Evolutionary conservation across 192 early-diverging fungal species (phyloP), one percentile per base, ranked within the genome.

Genomic region (Spinellus fusiger): DNA sequence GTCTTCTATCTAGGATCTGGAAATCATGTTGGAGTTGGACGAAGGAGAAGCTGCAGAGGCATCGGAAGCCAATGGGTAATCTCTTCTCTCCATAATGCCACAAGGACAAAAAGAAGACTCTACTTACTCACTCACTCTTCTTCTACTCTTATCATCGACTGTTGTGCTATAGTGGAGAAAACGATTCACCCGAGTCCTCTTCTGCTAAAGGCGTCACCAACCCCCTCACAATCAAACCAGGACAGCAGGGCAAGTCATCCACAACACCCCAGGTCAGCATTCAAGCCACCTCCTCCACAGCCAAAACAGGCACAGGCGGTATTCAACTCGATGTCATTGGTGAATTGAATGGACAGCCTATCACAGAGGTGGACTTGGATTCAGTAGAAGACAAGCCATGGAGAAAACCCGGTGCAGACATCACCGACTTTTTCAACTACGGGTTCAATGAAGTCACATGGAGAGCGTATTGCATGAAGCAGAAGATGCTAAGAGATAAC

Each of bases 361-460:
- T 98, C 50, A 91, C 79, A 68, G 93, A 94, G 52, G 86, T 93
- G 10, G 95, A 98, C 73, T 64, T 98, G 61, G 97, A 98, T 61
- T 70, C 84, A 28, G 80, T 91, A 8, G 94, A 98, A 35, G 97
- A 99, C 56, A 99, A 99, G 66, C 93, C 94, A 48, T 99, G 97
- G 95, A 75, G 93, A 55, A 90, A 86, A 27, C 91, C 90, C 13
- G 89, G 89, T 49, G 93, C 95, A 3, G 97, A 99, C 64, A 83
- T 97, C 33, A 96, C 95, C 1, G 97, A 99, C 70, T 99, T 96
- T 76, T 99, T 99, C 77, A 99, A 99, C 79, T 99, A 93, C 79
- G 97, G 97, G 1, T 97, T 99, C 68, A 95, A 90, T 71, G 95
- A 99, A 72, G 72, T 79, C n/a, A 89, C 88, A 23, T 99, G 97